These are phyloP conservation scores for Chenopodium quinoa DNA, from an alignment of 148 eudicot species.

Conservation along the genomic window DNA sequence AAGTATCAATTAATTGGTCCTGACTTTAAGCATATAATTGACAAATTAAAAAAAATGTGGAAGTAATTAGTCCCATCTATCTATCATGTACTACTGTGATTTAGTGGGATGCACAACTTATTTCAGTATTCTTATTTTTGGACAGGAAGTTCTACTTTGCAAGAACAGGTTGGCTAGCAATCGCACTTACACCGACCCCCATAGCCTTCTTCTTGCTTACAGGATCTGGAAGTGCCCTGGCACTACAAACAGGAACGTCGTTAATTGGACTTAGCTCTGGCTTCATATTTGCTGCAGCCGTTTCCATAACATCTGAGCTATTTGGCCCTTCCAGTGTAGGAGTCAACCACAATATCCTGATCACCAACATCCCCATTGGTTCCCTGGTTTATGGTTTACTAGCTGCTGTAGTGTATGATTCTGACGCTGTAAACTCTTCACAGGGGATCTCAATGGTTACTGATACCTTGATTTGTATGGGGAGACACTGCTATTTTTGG, in stretches of 20 bases:
- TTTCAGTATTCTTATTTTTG: background rate
- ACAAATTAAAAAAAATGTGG: background rate
- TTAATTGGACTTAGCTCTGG: constrained; percentile 82
- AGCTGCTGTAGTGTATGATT: constrained; percentile 70
- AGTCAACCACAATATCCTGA: constrained; percentile 85
- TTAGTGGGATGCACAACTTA: background rate
- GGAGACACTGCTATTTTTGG: constrained; percentile 61
- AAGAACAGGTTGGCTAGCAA: constrained; percentile 85
- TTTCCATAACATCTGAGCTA: constrained; percentile 82
- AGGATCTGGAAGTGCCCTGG: constrained; percentile 40
- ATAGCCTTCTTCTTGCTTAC: constrained; percentile 72
- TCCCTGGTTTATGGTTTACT: constrained; percentile 69
- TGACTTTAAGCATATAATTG: background rate
- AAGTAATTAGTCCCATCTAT: background rate
- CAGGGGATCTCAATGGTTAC: constrained; percentile 19
- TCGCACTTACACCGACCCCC: constrained; percentile 71
- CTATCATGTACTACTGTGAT: background rate
- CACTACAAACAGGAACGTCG: constrained; percentile 56
- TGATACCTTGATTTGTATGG: constrained; percentile 63
- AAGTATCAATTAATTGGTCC: background rate
- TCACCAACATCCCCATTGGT: constrained; percentile 87
- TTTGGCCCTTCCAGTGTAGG: constrained; percentile 78
- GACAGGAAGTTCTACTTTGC: constrained; percentile 79
- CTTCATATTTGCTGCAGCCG: constrained; percentile 87
- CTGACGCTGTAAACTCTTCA: constrained; percentile 31